These are phyloP conservation scores for Melastoma malabathricum DNA, from an alignment of 345 rosid species.

Conservation along the genomic window DNA sequence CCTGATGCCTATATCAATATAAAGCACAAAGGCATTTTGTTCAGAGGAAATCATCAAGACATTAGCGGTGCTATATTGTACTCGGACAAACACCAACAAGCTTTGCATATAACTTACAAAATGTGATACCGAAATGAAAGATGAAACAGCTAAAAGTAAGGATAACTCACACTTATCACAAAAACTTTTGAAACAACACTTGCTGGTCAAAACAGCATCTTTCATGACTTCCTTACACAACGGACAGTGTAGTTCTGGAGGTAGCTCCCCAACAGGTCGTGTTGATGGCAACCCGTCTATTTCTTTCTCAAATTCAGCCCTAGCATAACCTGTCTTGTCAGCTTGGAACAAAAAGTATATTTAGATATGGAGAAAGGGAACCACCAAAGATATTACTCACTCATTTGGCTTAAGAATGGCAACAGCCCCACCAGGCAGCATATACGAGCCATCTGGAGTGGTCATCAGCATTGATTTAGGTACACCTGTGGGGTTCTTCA, in stretches of 20 bases:
- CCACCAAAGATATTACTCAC: slow-evolving; percentile 28
- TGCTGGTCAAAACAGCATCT: slow-evolving; percentile 92
- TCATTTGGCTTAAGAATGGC: slow-evolving; percentile 94
- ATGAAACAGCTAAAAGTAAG: neutral
- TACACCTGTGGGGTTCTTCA: slow-evolving; percentile 90
- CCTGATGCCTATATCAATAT: slow-evolving; percentile 58
- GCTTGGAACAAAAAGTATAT: neutral
- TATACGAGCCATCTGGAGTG: slow-evolving; percentile 92
- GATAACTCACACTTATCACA: slow-evolving; percentile 63
- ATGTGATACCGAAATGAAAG: neutral
- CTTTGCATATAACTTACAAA: neutral
- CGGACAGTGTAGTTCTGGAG: slow-evolving; percentile 93
- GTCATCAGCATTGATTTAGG: slow-evolving; percentile 97
- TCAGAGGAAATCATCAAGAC: too few relatives aligned
- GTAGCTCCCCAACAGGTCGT: slow-evolving; percentile 86
- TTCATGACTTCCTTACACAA: slow-evolving; percentile 90
- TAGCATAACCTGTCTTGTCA: slow-evolving; percentile 13
- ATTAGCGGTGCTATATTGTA: too few relatives aligned
- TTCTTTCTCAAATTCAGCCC: slow-evolving; percentile 97
- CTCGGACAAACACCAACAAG: neutral
- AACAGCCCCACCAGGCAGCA: slow-evolving; percentile 92
- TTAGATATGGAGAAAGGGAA: neutral
- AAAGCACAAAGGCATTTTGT: neutral
- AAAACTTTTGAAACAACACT: slow-evolving; percentile 77
- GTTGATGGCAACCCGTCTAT: slow-evolving; percentile 90